Evolutionary conservation across 2,329 filamentous ascomycete species (phyloP).

Genomic region (Cercospora sesami): DNA sequence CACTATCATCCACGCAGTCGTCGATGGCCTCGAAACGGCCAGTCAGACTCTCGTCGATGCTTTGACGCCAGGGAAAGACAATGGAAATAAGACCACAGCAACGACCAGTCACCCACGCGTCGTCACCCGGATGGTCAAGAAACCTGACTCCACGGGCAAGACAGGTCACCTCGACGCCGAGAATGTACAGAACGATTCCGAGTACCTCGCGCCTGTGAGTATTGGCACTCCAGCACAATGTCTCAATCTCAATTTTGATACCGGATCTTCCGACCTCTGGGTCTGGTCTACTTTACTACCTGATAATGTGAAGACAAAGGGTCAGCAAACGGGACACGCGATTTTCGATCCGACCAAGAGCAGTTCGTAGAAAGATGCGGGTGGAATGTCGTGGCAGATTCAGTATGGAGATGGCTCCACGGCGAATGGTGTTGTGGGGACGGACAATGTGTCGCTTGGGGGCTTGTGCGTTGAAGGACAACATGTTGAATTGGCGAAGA

Average conservation of each 20-base stretch:
- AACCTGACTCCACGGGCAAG: conserved; percentile 10
- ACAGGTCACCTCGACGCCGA: conserved; percentile 42
- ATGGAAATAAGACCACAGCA: conserved; percentile 10
- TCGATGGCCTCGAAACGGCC: conserved; percentile 11
- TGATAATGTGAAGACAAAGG: conserved; percentile 31
- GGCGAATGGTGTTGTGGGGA: conserved; percentile 65
- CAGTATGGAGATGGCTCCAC: conserved; percentile 68
- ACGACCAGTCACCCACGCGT: conserved; percentile 14
- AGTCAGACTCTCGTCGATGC: conserved; percentile 4
- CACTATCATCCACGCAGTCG: conserved; percentile 22
- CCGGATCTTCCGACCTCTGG: conserved; percentile 70
- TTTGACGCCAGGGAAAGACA: not conserved
- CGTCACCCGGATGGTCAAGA: conserved; percentile 19
- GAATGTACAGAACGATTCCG: conserved; percentile 66
- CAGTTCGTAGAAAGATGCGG: conserved; percentile 55
- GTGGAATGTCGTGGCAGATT: conserved; percentile 62
- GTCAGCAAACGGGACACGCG: conserved; percentile 47
- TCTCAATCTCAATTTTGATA: conserved; percentile 65
- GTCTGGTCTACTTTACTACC: conserved; percentile 35
- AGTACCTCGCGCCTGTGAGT: conserved; percentile 63
- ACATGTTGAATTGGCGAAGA: conserved; percentile 63
- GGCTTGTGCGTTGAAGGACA: conserved; percentile 63
- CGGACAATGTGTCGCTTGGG: conserved; percentile 62
- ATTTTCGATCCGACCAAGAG: conserved; percentile 64
- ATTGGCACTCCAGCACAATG: conserved; percentile 67